Evolutionary conservation across 2,329 filamentous ascomycete genomes (phyloP), one percentile per base, ranked within the genome.

Genomic region (Ambrosiella cleistominuta): DNA sequence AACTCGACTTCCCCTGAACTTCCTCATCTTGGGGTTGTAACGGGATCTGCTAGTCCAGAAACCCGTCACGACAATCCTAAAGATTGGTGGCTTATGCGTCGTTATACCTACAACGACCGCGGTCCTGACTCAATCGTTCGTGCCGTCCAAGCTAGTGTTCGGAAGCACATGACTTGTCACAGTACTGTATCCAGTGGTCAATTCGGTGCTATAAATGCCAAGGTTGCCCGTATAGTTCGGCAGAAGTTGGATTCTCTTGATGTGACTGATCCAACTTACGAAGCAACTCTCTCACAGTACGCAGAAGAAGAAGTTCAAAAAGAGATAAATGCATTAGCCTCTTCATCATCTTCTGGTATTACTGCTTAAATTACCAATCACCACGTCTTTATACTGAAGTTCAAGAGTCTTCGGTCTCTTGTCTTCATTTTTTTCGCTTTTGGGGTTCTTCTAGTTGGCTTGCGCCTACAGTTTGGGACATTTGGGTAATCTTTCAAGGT

Each of bases 121-220:
- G 52, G 49, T n/a, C 40, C 57, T 19, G 57, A 59, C 36, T 15
- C 17, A 35, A 42, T 59, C 27, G 47, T 36, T 7, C 47, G 17
- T 11, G 54, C 58, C 45, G 54, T 60, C 11, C 58, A 60, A 15
- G 45, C 55, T 11, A 53, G 54, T 44, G 17, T 60, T 13, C 58
- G 58, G 36, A 55, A 44, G n/a, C 50, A 57, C 54, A 60, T 60
- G 58, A 54, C 47, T 19, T 19, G 39, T 1, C 38, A 27, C 19
- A 54, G 38, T n/a, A 54, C 49, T 8, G n/a, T 60, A 35, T 56
- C 58, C 8, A 53, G 35, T 19, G 58, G 58, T 2, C 58, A 60
- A 50, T 57, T 60, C 42, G 58, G 58, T 37, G 38, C 44, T 37
- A 60, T 60, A 40, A 56, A 56, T 37, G 58, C 58, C 15, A 38